These are phyloP conservation scores for Danielozyma ontarioensis DNA, from an alignment of 805 yeast genomes.

Conservation along the genomic window DNA sequence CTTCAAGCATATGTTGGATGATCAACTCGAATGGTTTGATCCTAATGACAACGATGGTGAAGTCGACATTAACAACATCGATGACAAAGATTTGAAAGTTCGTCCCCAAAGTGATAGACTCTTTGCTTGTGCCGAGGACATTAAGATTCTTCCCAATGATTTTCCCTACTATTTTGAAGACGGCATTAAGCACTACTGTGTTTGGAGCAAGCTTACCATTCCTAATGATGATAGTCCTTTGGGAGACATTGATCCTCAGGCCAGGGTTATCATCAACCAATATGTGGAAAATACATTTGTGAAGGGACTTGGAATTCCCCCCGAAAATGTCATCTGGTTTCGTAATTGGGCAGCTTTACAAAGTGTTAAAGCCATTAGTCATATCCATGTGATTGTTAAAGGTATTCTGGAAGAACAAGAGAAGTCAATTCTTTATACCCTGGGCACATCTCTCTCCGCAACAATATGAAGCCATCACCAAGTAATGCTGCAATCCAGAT, in stretches of 20 bases:
- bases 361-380: slow-evolving; percentile 62
- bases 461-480: too few species aligned
- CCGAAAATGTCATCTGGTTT: slow-evolving; percentile 55
- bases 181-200: slow-evolving; percentile 51
- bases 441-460: neutral
- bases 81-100: slow-evolving; percentile 14
- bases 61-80: slow-evolving; percentile 10
- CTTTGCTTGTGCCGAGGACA: slow-evolving; percentile 37
- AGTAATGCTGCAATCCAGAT: too few species aligned
- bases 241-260: slow-evolving; percentile 47
- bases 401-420: slow-evolving; percentile 24
- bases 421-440: neutral
- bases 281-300: slow-evolving; percentile 47
- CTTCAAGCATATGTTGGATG: slow-evolving; percentile 43
- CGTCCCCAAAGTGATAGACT: slow-evolving; percentile 33
- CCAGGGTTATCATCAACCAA: slow-evolving; percentile 37
- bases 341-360: slow-evolving; percentile 68
- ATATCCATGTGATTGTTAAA: slow-evolving; percentile 59
- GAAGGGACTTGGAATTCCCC: slow-evolving; percentile 33
- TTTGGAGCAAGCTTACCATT: slow-evolving; percentile 62
- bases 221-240: slow-evolving; percentile 42
- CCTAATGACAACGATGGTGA: slow-evolving; percentile 15
- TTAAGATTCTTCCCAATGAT: slow-evolving; percentile 48
- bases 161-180: slow-evolving; percentile 62
- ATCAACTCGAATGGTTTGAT: slow-evolving; percentile 48